phyloP scores from a whole-genome alignment of 257 asterid species.

The Petunia secreta region DNA sequence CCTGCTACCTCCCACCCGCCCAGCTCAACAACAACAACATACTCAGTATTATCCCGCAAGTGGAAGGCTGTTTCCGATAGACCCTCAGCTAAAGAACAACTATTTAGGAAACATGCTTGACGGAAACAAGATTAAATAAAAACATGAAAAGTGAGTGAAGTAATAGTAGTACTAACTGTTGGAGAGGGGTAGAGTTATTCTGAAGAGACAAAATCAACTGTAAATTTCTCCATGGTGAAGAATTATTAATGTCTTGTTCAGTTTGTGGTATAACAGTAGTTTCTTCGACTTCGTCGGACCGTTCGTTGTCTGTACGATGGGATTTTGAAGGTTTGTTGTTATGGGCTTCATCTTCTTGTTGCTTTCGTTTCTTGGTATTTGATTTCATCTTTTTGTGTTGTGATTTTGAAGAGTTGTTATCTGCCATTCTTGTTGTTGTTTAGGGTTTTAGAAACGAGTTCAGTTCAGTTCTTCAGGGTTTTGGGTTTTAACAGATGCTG shows the following conservation, averaged over 20 bases:
- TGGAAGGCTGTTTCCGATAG: too few relatives aligned
- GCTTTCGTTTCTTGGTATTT: conserved; percentile 60
- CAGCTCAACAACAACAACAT: too few relatives aligned
- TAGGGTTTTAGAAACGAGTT: conserved; percentile 33
- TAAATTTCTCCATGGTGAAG: conserved; percentile 70
- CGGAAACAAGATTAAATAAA: too few relatives aligned
- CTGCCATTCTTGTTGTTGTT: conserved; percentile 39
- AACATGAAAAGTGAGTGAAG: not conserved
- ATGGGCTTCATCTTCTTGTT: conserved; percentile 31
- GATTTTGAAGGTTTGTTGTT: conserved; percentile 38
- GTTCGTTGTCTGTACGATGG: conserved; percentile 39
- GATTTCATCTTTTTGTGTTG: conserved; percentile 25
- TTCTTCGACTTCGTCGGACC: conserved; percentile 16
- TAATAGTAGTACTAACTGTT: conserved; percentile 41
- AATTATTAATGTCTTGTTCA: conserved; percentile 29
- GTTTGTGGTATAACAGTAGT: conserved; percentile 23
- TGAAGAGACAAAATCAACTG: conserved; percentile 60
- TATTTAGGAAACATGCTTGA: too few relatives aligned
- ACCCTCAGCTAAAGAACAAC: too few relatives aligned
- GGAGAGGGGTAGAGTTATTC: conserved; percentile 49
- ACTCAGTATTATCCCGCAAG: too few relatives aligned
- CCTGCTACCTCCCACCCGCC: too few relatives aligned
- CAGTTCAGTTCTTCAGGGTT: not conserved
- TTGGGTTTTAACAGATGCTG: not conserved
- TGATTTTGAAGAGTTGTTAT: conserved; percentile 21